Base-by-base conservation (phyloP, 2,329 filamentous ascomycete genomes). In the Diaporthe sp. region DNA sequence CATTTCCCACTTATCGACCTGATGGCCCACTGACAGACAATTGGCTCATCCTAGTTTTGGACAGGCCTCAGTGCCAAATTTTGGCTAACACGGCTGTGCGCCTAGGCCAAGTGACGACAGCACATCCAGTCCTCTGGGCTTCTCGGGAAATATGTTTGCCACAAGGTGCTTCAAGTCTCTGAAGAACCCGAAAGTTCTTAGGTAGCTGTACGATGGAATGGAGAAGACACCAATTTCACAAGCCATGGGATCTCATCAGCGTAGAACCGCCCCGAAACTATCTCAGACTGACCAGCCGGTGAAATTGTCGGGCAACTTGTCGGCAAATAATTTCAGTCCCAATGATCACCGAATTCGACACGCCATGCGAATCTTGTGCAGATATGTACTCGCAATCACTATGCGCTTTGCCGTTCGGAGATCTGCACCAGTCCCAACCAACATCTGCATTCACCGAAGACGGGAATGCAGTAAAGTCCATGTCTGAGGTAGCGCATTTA, bases 361-460 rank as follows among this genome's bases (percentile, higher is more conserved):
- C 12, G 13, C 9, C 37, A 37, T 37, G 9, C 10, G 37, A 37
- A 12, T 37, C 9, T 37, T 1, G n/a, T 17, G 25, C 28, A 31
- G 51, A 55, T 31, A 55, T 15, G 51, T 55, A 55, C n/a, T 55
- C 1, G 2, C 12, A 17, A 31, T 44, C 17, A 4, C 15, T 34
- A 9, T 6, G 17, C n/a, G 19, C 53, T 57, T 57, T 57, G 28
- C 53, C 28, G 13, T 4, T 57, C 28, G 28, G 6, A 34, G 19
- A 57, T 22, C 8, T 57, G 28, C 25, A 34, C 12, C 53, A 31
- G 28, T 2, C 13, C 53, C 53, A 57, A 57, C 53, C 53, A 57
- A 57, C 53, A 34, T 57, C 12, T 57, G 53, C 53, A 57, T 57
- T 57, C 28, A 34, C 53, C 53, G 53, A 57, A 57, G 17, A 22